Conservation (phyloP, 2,329 filamentous ascomycete genomes). For the Apiospora malaysiana region DNA sequence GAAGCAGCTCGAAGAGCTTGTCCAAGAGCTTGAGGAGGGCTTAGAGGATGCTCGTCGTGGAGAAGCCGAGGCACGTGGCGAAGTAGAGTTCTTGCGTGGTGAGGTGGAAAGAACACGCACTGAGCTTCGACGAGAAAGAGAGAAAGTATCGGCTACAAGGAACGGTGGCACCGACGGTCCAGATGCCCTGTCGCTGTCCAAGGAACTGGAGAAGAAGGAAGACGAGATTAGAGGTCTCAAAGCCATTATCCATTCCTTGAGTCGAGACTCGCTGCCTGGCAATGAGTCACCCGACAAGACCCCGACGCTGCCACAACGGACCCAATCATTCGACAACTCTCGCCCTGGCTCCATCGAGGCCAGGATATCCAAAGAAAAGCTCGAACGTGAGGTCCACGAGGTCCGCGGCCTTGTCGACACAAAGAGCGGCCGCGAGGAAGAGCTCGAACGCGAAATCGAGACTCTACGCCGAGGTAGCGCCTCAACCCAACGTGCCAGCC, state of each 20-base stretch:
- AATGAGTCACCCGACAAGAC: conserved; percentile 42
- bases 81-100: conserved; percentile 93
- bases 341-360: conserved; percentile 60
- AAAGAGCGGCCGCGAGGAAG: conserved; percentile 78
- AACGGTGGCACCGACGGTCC: conserved; percentile 51
- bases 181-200: conserved; percentile 59
- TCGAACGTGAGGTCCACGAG: conserved; percentile 82
- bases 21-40: conserved; percentile 95
- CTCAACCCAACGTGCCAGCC: conserved; percentile 54
- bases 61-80: conserved; percentile 92
- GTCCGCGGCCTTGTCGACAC: conserved; percentile 74
- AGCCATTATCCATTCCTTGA: conserved; percentile 95
- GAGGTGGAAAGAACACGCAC: conserved; percentile 92
- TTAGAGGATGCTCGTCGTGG: conserved; percentile 92
- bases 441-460: conserved; percentile 84
- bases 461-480: conserved; percentile 58
- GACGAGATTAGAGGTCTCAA: conserved; percentile 97
- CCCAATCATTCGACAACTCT: conserved; percentile 45
- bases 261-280: conserved; percentile 69
- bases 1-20: conserved; percentile 93
- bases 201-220: conserved; percentile 91
- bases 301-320: conserved; percentile 38
- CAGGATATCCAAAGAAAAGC: conserved; percentile 66
- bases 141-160: conserved; percentile 72
- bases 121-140: conserved; percentile 85